phyloP scores from a whole-genome alignment of 768 basidiomycete genomes.

The Leccinum subgranulosum region DNA sequence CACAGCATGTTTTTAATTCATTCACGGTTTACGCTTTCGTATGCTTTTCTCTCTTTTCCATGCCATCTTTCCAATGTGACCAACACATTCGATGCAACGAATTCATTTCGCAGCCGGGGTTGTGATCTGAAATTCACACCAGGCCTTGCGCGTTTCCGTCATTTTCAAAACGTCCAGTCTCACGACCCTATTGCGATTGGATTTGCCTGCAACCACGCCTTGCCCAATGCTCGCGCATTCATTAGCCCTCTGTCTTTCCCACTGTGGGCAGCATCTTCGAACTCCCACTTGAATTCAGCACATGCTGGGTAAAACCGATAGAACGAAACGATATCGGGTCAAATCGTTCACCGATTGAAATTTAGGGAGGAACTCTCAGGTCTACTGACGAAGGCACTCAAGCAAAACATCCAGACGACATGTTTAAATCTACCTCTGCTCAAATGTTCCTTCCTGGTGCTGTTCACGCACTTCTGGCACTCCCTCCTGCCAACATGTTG shows the following conservation, averaged over 20 bases:
- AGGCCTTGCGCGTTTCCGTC: no score
- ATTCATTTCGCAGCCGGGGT: no score
- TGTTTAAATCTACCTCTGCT: not conserved
- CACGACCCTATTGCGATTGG: no score
- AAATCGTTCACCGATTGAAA: no score
- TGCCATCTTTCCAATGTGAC: not conserved
- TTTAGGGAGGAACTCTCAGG: not conserved
- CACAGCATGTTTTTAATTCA: not conserved
- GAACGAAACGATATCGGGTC: not conserved
- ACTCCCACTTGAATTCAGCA: not conserved
- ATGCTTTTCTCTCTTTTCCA: not conserved
- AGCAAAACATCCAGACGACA: not conserved
- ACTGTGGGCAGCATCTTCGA: not conserved
- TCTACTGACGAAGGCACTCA: not conserved
- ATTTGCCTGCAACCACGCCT: no score
- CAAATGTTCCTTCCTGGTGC: not conserved
- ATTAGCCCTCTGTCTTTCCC: no score
- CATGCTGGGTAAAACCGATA: not conserved
- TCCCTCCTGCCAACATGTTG: not conserved
- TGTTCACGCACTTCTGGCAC: not conserved
- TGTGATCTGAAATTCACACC: no score
- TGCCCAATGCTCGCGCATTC: no score
- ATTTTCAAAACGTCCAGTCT: no score
- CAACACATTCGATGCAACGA: no score
- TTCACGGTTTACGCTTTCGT: no score